Conservation (phyloP, 345 rosid genomes). For the Gossypium bickii region DNA sequence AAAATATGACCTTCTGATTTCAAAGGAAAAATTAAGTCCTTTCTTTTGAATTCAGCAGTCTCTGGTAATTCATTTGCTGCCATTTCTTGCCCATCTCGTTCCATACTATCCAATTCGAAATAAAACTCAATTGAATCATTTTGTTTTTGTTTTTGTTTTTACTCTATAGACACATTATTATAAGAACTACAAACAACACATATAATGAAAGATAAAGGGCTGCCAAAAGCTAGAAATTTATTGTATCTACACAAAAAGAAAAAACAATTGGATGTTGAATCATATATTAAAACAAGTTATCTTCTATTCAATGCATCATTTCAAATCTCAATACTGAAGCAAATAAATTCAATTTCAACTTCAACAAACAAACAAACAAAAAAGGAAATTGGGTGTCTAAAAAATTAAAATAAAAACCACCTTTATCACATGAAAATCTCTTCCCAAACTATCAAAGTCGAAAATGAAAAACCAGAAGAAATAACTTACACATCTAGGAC, state of each 20-base stretch:
- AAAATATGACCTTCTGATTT: slow-evolving; percentile 31
- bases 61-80: slow-evolving; percentile 29
- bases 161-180: background rate
- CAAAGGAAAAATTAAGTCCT: slow-evolving; percentile 34
- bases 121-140: slow-evolving; percentile 17
- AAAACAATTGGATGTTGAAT: background rate
- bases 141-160: too few relatives aligned
- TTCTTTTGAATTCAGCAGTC: slow-evolving; percentile 22
- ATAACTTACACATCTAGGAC: slow-evolving; percentile 6
- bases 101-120: slow-evolving; percentile 35
- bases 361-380: background rate
- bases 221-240: background rate
- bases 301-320: background rate
- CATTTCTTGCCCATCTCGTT: slow-evolving; percentile 38
- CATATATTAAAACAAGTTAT: background rate
- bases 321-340: background rate
- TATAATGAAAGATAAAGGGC: background rate
- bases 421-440: background rate
- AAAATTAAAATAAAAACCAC: background rate
- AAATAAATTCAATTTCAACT: background rate
- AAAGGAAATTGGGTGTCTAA: background rate
- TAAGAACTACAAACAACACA: background rate
- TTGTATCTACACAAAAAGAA: background rate
- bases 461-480: too few relatives aligned
- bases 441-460: background rate